Base-by-base conservation (phyloP, 2,329 filamentous ascomycete species). In the Trichoderma cornu-damae region DNA sequence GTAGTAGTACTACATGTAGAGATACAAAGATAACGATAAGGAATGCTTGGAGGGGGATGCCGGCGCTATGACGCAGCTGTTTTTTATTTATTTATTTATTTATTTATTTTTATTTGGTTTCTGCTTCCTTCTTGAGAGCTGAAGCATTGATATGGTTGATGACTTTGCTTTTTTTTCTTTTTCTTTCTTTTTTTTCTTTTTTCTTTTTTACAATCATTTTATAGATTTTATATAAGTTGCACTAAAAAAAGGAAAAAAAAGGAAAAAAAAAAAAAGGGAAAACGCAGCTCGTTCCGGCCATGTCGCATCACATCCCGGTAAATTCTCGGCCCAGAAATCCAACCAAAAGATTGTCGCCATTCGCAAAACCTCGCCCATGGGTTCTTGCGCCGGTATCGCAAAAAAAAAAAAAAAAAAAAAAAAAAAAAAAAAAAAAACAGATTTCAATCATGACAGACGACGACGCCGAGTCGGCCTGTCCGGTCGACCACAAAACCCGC, bases 401-500 rank as follows among this genome's bases (percentile, higher is more conserved):
- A n/a, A n/a, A n/a, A n/a, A n/a, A n/a, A n/a, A n/a, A n/a, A n/a
- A n/a, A n/a, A n/a, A n/a, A n/a, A n/a, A n/a, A n/a, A n/a, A n/a
- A n/a, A n/a, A n/a, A n/a, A n/a, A n/a, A n/a, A n/a, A n/a, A n/a
- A n/a, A n/a, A n/a, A n/a, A n/a, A n/a, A n/a, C n/a, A n/a, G n/a
- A 53, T 26, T 18, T 12, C 47, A 40, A 44, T 5, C 40, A 72
- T 71, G 70, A 61, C 48, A 48, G 67, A 66, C 57, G 63, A 66
- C 57, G 63, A 66, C 54, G 43, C 62, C 46, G 60, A 66, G 18
- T 61, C 65, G 62, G 79, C 78, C 58, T 97, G 94, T 68, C 94
- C 94, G 4, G 90, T 97, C 67, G 92, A 97, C 74, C 88, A 92
- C 75, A 89, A 90, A 67, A 88, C 90, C 52, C 87, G 94, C 66